Evolutionary conservation across 2,329 filamentous ascomycete genomes (phyloP).

Genomic region (Teratosphaeria nubilosa): DNA sequence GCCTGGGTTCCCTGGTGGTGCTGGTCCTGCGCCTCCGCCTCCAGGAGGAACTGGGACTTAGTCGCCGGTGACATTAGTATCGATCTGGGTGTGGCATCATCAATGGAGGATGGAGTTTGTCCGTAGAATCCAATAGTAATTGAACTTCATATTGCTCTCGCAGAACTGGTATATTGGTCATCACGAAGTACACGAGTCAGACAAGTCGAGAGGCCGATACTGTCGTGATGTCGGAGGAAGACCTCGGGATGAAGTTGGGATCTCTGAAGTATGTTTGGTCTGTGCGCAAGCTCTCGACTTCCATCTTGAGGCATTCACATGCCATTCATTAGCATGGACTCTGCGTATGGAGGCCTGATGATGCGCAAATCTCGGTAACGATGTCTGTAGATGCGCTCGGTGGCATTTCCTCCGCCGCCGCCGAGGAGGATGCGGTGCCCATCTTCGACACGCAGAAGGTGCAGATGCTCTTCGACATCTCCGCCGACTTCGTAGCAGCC

Average conservation of each 20-base stretch:
- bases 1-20: not conserved
- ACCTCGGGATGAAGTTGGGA: not conserved
- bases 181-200: not conserved
- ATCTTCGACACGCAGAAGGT: slow-evolving; percentile 94
- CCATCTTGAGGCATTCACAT: not conserved
- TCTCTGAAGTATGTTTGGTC: not conserved
- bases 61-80: not conserved
- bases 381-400: not conserved
- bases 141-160: not conserved
- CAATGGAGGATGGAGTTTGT: not conserved
- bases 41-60: not conserved
- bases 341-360: not conserved
- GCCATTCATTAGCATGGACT: not conserved
- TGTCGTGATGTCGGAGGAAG: not conserved
- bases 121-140: not conserved
- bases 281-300: not conserved
- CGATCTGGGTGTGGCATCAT: not conserved
- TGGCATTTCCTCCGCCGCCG: not conserved
- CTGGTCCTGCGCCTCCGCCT: not conserved
- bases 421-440: slow-evolving; percentile 43
- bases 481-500: slow-evolving; percentile 89
- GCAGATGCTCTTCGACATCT: slow-evolving; percentile 86
- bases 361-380: not conserved
- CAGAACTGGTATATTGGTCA: not conserved
- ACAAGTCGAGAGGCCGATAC: not conserved